phyloP scores from a whole-genome alignment of 2,329 filamentous ascomycete genomes.

The Mariannaea elegans region DNA sequence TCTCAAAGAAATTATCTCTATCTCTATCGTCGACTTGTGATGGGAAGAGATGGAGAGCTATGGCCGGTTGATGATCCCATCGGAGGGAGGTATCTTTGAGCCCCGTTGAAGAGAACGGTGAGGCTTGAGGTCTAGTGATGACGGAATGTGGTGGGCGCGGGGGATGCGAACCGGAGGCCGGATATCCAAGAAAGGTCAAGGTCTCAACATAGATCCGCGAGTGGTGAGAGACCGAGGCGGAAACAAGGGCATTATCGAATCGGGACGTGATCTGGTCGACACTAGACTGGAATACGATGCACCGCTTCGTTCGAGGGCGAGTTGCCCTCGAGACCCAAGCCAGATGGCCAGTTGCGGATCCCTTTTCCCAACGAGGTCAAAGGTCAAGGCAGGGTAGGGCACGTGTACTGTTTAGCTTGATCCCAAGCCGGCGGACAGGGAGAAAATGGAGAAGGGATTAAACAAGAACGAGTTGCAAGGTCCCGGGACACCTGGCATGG shows the following conservation, averaged over 20 bases:
- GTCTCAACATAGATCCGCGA: background rate
- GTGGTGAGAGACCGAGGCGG: slow-evolving; percentile 10
- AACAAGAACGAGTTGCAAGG: background rate
- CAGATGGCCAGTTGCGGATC: slow-evolving; percentile 12
- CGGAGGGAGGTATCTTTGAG: background rate
- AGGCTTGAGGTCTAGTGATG: slow-evolving; percentile 10
- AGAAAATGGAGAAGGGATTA: slow-evolving; percentile 8
- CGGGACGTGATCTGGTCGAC: slow-evolving; percentile 9
- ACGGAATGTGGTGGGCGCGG: slow-evolving; percentile 9
- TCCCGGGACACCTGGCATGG: background rate
- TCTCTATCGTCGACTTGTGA: background rate
- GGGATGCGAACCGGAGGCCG: slow-evolving; percentile 11
- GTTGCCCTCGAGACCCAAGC: too few relatives aligned
- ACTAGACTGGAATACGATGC: background rate
- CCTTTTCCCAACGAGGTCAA: slow-evolving; percentile 4
- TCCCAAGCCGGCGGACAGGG: slow-evolving; percentile 13
- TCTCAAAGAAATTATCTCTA: too few relatives aligned
- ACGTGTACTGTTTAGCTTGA: slow-evolving; percentile 10
- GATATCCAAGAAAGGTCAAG: background rate
- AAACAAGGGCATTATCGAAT: slow-evolving; percentile 5
- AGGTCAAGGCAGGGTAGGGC: slow-evolving; percentile 6
- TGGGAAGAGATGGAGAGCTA: background rate
- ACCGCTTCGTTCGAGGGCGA: slow-evolving; percentile 1
- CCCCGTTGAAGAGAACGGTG: background rate
- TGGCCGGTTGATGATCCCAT: background rate